Evolutionary conservation across 2,329 filamentous ascomycete genomes (phyloP), one percentile per base, ranked within the genome.

Genomic region (Talaromyces verruculosus): DNA sequence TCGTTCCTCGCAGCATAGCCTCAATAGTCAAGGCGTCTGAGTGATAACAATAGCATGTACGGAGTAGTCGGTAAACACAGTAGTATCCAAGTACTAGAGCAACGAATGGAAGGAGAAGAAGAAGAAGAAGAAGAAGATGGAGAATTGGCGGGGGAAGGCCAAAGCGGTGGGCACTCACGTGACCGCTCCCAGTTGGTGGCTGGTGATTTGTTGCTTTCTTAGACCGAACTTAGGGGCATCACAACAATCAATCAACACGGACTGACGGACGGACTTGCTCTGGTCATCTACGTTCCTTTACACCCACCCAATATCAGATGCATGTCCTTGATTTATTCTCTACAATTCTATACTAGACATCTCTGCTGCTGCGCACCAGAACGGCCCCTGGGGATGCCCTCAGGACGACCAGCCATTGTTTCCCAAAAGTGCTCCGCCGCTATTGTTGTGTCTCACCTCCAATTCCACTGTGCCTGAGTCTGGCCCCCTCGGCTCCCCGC

Each of bases 351-450:
- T 25, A 22, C 43, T 51, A 22, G 19, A 62, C 33, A 10, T 47
- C 49, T 57, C 57, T 65, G 66, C 51, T 58, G 61, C 55, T 53
- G 53, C 51, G 51, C 47, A 55, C 37, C 41, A 55, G 30, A 28
- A 64, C 35, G 15, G n/a, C 45, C 45, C 35, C 61, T 67, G 70
- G 73, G 72, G 70, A 75, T 74, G 72, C 65, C 61, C 72, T 69
- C 69, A 72, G 68, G n/a, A 57, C 33, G n/a, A 57, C 33, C 53
- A 22, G 68, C 61, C 58, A 66, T 74, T 63, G 70, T 71, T 70
- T 69, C 69, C 71, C 71, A 73, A 71, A 57, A 69, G 67, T 73
- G 71, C 73, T 76, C 71, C 74, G 73, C 75, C 74, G 73, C 72
- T 71, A 57, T 66, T 74, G 61, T 64, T 61, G 72, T 73, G 72